Percentiles rank a stretch among this genome's conserved stretches.
These are phyloP conservation scores for Pseudisothecium myosuroides DNA, from an alignment of 225 moss, liverwort and hornwort genomes.

Conservation along the genomic window DNA sequence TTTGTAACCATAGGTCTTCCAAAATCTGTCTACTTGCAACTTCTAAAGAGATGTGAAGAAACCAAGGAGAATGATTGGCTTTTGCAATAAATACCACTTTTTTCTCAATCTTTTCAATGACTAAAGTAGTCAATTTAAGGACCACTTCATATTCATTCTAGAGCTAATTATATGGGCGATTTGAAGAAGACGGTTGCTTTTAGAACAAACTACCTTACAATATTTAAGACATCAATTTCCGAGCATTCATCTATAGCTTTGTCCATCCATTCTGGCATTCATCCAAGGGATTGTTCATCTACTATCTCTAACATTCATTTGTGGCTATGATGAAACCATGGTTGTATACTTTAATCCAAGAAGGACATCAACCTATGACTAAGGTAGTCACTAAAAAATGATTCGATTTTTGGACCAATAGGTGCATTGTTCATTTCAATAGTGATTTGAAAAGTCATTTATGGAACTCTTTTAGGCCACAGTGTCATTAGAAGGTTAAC, in stretches of 20 bases:
- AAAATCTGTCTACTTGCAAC: too few relatives aligned
- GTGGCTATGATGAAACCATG: background rate
- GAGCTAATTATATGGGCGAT: too few relatives aligned
- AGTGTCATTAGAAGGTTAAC: rapidly evolving
- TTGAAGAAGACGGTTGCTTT: too few relatives aligned
- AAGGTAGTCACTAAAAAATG: background rate
- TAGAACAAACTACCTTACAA: too few relatives aligned
- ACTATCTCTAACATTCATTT: background rate
- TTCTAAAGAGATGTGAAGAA: too few relatives aligned
- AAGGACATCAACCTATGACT: rapidly evolving
- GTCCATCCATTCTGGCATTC: background rate
- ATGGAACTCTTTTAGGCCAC: rapidly evolving
- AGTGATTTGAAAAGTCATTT: rapidly evolving
- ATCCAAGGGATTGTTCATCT: background rate
- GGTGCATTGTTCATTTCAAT: background rate
- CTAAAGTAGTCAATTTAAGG: too few relatives aligned
- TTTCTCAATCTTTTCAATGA: too few relatives aligned
- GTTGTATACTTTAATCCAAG: background rate
- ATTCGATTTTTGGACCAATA: background rate
- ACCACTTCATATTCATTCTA: too few relatives aligned
- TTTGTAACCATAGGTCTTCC: too few relatives aligned
- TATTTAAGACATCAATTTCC: background rate
- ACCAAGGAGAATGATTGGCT: too few relatives aligned
- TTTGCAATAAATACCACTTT: too few relatives aligned
- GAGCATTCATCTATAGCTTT: background rate